Percentiles rank a stretch among this genome's conserved stretches.
Evolutionary conservation across 495 filamentous ascomycete species (phyloP).

Genomic region (Chaetomidium leptoderma): DNA sequence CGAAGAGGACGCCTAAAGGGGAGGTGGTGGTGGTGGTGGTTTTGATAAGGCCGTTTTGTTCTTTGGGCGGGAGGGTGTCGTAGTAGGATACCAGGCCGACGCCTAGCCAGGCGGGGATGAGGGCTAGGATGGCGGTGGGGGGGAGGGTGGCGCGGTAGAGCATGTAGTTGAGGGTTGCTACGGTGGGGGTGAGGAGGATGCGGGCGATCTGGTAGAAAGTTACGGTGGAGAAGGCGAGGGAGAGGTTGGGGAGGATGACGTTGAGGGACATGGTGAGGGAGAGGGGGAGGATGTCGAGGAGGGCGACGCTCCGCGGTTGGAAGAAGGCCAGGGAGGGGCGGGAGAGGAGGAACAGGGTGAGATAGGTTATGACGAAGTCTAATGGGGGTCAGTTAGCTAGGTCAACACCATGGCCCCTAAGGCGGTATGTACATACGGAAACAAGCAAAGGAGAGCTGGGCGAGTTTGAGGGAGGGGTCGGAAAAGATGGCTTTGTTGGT

Average conservation of each 20-base stretch:
- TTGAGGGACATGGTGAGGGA: conserved; percentile 65
- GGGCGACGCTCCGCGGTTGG: conserved; percentile 48
- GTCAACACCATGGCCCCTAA: no score
- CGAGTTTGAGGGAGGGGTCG: conserved; percentile 58
- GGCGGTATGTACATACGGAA: no score
- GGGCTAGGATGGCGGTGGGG: conserved; percentile 47
- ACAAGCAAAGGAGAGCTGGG: conserved; percentile 64
- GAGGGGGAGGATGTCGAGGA: conserved; percentile 60
- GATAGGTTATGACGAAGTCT: conserved; percentile 67
- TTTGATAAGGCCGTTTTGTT: conserved; percentile 26
- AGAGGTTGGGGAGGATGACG: conserved; percentile 71
- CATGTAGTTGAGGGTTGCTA: conserved; percentile 62
- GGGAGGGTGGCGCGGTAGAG: conserved; percentile 61
- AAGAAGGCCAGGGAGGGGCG: conserved; percentile 60
- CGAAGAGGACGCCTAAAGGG: conserved; percentile 57
- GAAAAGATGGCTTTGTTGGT: conserved; percentile 74
- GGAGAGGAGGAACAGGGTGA: conserved; percentile 62
- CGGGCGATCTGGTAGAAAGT: conserved; percentile 73
- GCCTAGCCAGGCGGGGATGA: conserved; percentile 62
- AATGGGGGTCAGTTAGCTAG: no score
- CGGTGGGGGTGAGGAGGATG: conserved; percentile 65
- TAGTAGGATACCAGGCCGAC: conserved; percentile 70
- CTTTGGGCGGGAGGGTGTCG: conserved; percentile 53
- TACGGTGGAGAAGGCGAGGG: conserved; percentile 64
- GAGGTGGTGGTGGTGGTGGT: conserved; percentile 34